phyloP scores from a whole-genome alignment of 352 stramenopile genomes.

The Pythium plurisporium region DNA sequence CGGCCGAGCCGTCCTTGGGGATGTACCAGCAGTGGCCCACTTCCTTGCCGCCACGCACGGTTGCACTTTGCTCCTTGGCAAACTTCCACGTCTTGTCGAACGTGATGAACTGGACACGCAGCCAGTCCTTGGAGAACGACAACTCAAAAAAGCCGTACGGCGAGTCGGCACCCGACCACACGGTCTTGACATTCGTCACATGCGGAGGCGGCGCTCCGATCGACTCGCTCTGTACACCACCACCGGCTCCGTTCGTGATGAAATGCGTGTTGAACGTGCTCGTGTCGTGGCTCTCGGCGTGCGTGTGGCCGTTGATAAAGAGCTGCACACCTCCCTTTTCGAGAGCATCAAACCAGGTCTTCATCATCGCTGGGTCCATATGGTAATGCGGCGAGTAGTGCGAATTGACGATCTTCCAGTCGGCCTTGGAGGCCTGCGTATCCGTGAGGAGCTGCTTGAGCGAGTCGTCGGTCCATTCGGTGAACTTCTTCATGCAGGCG shows the following conservation, averaged over 20 bases:
- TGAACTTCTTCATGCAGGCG: constrained; percentile 60
- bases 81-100: constrained; percentile 36
- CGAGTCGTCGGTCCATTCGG: constrained; percentile 67
- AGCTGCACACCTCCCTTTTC: constrained; percentile 49
- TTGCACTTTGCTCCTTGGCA: constrained; percentile 19
- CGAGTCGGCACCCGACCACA: constrained; percentile 19
- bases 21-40: constrained; percentile 50
- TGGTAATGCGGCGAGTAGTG: constrained; percentile 80
- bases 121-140: constrained; percentile 34
- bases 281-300: constrained; percentile 73
- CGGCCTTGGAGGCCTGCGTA: constrained; percentile 53
- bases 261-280: constrained; percentile 29
- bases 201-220: constrained; percentile 20
- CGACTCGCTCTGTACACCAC: constrained; percentile 31
- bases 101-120: constrained; percentile 36
- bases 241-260: constrained; percentile 35
- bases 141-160: constrained; percentile 43
- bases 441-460: constrained; percentile 45
- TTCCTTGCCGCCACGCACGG: constrained; percentile 12
- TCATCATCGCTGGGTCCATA: constrained; percentile 49
- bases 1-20: constrained; percentile 28
- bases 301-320: constrained; percentile 72
- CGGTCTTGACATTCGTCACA: constrained; percentile 19
- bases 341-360: constrained; percentile 59
- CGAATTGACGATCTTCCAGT: constrained; percentile 85